phyloP scores from a whole-genome alignment of 805 yeast species.

The Pichia rugopelliculosa region DNA sequence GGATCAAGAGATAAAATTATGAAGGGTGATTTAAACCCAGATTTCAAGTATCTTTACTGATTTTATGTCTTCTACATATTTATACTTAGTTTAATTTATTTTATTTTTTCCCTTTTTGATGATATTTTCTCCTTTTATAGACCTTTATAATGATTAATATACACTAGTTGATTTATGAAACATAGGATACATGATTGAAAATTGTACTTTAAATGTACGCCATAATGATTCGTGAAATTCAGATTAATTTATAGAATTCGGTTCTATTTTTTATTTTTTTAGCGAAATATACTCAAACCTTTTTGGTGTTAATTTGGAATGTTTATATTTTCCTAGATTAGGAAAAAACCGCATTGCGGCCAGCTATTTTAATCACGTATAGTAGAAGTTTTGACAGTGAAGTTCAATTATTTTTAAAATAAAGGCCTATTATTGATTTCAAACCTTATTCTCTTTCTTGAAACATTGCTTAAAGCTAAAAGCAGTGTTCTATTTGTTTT shows the following conservation, averaged over 20 bases:
- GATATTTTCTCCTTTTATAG: background rate
- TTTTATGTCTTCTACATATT: background rate
- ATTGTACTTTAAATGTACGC: no score
- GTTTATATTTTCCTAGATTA: background rate
- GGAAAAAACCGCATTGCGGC: background rate
- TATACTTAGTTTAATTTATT: background rate
- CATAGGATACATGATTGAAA: no score
- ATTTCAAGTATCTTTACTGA: slow-evolving; percentile 40
- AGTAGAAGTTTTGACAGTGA: no score
- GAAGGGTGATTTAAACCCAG: slow-evolving; percentile 35
- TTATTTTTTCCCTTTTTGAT: background rate
- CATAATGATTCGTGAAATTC: no score
- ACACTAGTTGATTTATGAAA: background rate
- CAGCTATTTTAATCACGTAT: background rate
- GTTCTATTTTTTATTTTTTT: background rate
- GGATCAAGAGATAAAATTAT: slow-evolving; percentile 25
- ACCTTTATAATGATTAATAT: background rate
- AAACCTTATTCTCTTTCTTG: no score
- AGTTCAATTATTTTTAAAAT: no score
- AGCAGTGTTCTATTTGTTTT: no score
- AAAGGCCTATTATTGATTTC: no score
- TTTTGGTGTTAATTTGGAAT: background rate
- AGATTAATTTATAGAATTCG: no score
- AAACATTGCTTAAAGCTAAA: no score
- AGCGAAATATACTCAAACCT: background rate